Evolutionary conservation across 192 early-diverging fungal species (phyloP), one percentile per base, ranked within the genome.

Genomic region (Spizellomyces sp.): DNA sequence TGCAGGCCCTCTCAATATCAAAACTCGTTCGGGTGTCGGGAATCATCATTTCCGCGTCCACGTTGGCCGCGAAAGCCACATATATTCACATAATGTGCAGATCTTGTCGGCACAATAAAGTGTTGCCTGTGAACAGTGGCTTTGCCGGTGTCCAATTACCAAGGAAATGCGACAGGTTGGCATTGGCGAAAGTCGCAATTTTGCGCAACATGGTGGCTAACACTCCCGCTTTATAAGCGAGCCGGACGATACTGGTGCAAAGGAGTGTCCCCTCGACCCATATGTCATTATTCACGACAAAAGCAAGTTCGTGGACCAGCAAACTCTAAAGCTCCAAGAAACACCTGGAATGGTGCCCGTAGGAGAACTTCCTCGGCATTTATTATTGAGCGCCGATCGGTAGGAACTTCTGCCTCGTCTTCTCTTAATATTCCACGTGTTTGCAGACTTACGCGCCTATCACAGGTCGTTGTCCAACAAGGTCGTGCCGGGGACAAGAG

Each of bases 271-370:
- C 2, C 64, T 99, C 66, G 98, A 99, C 66, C 95, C 98, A 27
- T 99, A 90, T 77, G 81, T 96, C 41, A 91, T 99, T 58, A 87
- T 95, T 45, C 95, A 96, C 70, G 95, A 99, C 83, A 96, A 95
- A 74, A 96, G 90, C 76, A 86, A 80, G 70, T 99, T 97, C 81
- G 90, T 98, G 36, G 98, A 99, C 83, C 93, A 95, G 76, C 98
- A 99, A 81, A 89, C 90, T 7, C 84, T 99, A 65, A 99, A 99
- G 80, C 86, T 99, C 62, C 98, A 99, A 76, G 98, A 99, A 78
- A 88, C 94, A 14, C 94, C 95, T 9, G 98, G 96, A 60, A 91
- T 96, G 79, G 94, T 99, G 12, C 98, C 98, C 5, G 94, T 97
- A 1, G 98, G 98, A 71, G 98, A 99, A 77, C 84, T 99, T 46